phyloP scores from a whole-genome alignment of 176 grass and related monocot species.

The Oryza brachyantha region DNA sequence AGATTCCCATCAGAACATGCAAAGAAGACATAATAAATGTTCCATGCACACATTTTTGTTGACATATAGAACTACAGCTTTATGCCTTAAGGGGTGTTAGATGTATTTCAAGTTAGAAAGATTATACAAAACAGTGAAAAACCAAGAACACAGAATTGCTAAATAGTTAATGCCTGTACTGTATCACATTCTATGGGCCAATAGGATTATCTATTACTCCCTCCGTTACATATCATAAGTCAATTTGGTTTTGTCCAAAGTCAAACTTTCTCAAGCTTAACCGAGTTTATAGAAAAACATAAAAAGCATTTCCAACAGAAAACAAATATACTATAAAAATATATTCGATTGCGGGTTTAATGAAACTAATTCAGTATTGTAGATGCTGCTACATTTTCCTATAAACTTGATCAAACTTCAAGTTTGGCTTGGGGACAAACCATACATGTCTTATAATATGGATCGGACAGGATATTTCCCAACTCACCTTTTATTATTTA shows the following conservation, averaged over 20 bases:
- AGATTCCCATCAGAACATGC: slow-evolving; percentile 18
- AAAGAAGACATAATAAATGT: slow-evolving; percentile 2
- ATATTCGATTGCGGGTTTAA: too few relatives aligned
- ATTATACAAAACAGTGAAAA: slow-evolving; percentile 2
- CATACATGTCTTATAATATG: too few relatives aligned
- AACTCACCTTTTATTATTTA: slow-evolving; percentile 11
- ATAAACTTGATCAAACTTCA: too few relatives aligned
- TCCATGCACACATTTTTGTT: slow-evolving; percentile 1
- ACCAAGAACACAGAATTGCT: background rate
- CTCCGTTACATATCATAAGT: too few relatives aligned
- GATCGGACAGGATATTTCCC: background rate
- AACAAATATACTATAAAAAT: too few relatives aligned
- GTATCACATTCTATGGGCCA: background rate
- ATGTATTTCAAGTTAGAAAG: background rate
- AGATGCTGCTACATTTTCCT: too few relatives aligned
- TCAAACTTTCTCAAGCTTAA: too few relatives aligned
- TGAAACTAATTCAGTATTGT: too few relatives aligned
- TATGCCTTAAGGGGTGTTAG: background rate
- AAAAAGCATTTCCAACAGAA: too few relatives aligned
- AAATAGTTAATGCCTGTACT: background rate
- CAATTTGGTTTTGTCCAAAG: too few relatives aligned
- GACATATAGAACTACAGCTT: background rate
- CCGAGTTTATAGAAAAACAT: too few relatives aligned
- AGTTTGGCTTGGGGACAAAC: too few relatives aligned
- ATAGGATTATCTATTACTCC: background rate